Base-by-base conservation (phyloP, 345 rosid genomes). In the Noccaea caerulescens region DNA sequence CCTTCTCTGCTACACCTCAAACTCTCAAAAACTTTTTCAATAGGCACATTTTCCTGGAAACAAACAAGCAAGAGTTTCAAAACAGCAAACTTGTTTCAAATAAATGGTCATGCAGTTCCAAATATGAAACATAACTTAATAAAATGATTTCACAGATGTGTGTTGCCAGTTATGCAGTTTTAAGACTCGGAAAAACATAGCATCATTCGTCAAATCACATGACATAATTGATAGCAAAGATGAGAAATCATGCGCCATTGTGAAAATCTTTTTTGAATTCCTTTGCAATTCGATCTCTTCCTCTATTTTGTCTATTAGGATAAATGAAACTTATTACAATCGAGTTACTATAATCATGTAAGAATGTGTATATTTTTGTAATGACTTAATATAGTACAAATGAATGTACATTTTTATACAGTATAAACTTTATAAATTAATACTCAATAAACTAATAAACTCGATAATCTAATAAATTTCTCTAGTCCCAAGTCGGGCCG, bases 1-100 rank as follows among this genome's bases (percentile, higher is more conserved):
- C 99, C 99, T 68, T 83, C 95, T 76, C 59, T 86, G 80, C 93
- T 89, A 82, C 99, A 94, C 87, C 99, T 91, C 80, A 94, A 80
- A 81, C 86, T 91, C 85, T 94, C 98, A 68, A 94, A 76, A 56
- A 94, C 98, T 68, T 91, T 98, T 55, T 89, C 99, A 66, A 94
- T 91, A 71, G 99, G 96, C 79, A 94, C 91, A 71, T 94, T 94
- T 77, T 94, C 99, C 99, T 94, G 82, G 68, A 57, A 57, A 58
- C 62, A 50, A 49, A 59, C 8, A 54, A n/a, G 30, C 18, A 72
- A 73, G 47, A 42, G 0, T 37, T 59, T 30, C 18, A 67, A n/a
- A n/a, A n/a, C n/a, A n/a, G n/a, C n/a, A n/a, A n/a, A n/a, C n/a
- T n/a, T n/a, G n/a, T n/a, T n/a, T n/a, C n/a, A n/a, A 16, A 16